phyloP scores from a whole-genome alignment of 192 early-diverging fungal species.

The Helicostylum pulchrum region DNA sequence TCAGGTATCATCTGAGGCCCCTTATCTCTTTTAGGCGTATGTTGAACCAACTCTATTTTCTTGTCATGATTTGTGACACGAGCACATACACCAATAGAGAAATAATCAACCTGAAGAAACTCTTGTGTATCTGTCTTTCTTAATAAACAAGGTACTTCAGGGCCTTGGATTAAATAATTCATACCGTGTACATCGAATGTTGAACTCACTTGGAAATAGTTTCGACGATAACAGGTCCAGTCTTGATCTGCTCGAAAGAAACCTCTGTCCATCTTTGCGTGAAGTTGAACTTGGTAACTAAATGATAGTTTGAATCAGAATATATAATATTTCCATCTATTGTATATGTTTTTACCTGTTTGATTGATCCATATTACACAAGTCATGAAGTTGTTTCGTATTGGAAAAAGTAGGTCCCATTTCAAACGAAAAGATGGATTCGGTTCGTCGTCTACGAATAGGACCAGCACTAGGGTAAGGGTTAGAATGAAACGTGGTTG shows the following conservation, averaged over 20 bases:
- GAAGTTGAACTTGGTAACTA: constrained; percentile 57
- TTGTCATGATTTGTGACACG: constrained; percentile 63
- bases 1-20: constrained; percentile 78
- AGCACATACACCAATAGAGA: constrained; percentile 74
- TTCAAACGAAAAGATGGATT: constrained; percentile 43
- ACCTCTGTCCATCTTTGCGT: constrained; percentile 73
- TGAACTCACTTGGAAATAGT: constrained; percentile 72
- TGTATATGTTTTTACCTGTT: constrained; percentile 35
- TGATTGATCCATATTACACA: constrained; percentile 62
- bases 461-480: constrained; percentile 23
- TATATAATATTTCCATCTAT: background rate
- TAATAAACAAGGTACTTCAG: constrained; percentile 62
- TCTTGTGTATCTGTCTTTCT: constrained; percentile 50
- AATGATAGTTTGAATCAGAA: background rate
- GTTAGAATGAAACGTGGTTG: constrained; percentile 22
- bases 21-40: constrained; percentile 91
- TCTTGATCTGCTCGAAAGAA: constrained; percentile 70
- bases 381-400: constrained; percentile 60
- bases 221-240: constrained; percentile 84
- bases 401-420: constrained; percentile 67
- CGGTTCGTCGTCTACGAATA: constrained; percentile 40
- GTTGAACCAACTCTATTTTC: constrained; percentile 79
- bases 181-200: constrained; percentile 41
- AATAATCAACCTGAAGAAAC: constrained; percentile 39
- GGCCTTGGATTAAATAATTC: constrained; percentile 44